Base-by-base conservation (phyloP, 2,329 filamentous ascomycete species). In the Proliferodiscus dingleyae region DNA sequence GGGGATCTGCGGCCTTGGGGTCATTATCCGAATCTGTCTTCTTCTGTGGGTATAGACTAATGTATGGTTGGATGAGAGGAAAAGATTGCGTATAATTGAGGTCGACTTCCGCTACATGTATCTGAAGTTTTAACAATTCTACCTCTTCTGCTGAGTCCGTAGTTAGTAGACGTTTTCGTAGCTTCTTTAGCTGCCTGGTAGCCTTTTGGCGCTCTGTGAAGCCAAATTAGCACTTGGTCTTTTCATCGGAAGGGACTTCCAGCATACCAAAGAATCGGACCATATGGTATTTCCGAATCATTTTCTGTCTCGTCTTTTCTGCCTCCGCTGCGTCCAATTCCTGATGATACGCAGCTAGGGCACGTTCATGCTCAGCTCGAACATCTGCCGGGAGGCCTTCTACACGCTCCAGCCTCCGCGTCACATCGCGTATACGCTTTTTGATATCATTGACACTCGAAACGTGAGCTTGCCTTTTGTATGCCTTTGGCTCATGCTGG, bases 231-330 rank as follows among this genome's bases (percentile, higher is more conserved):
- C 19, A 32, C 4, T 13, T 32, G n/a, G 13, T 22, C 8, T 19
- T 7, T n/a, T 32, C 11, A 29, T 13, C n/a, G 18, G 10, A 5
- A 18, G 8, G 15, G 7, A 6, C 6, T 41, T 40, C 2, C 41
- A 4, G 58, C 75, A 41, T 71, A 86, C 87, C 87, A 66, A 91
- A 91, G 63, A 93, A 93, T 22, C 87, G 74, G 41, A 91, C 80
- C 78, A 88, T 90, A 64, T 91, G 87, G 58, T 89, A 93, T 64
- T 83, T 85, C 41, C 73, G 73, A 51, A 90, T 89, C 78, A 90
- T 87, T 48, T 80, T 74, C 56, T 74, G 75, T 54, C 80, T 75
- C 61, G 73, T 74, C 67, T 80, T 82, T 57, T 81, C 79, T 47
- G 74, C 72, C 48, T 77, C 70, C 38, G 76, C 72, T 51, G 77